These are phyloP conservation scores for Melampsora occidentalis DNA, from an alignment of 1,284 basidiomycete species.

Conservation along the genomic window DNA sequence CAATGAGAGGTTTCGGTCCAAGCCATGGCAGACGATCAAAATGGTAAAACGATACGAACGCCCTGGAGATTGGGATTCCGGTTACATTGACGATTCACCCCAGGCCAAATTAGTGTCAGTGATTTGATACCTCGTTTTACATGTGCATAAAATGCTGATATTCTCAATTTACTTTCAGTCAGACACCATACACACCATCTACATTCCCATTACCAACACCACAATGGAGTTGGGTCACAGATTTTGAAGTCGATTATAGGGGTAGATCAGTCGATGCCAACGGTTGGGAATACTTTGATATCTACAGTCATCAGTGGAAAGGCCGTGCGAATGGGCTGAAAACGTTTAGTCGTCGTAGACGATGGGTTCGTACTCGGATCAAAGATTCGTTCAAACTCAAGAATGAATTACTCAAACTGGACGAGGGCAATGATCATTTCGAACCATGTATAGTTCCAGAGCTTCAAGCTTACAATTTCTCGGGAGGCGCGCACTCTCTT, in stretches of 20 bases:
- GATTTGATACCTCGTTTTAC: background rate
- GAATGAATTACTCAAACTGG: background rate
- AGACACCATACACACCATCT: constrained; percentile 26
- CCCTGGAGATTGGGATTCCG: constrained; percentile 16
- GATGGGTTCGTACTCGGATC: constrained; percentile 27
- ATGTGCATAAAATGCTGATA: background rate
- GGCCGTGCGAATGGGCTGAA: constrained; percentile 6
- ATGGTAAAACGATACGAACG: constrained; percentile 24
- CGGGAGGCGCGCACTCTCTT: background rate
- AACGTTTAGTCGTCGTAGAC: constrained; percentile 28
- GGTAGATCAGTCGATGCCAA: constrained; percentile 17
- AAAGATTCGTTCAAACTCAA: constrained; percentile 1
- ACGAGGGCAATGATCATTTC: background rate
- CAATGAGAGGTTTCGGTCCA: constrained; percentile 17
- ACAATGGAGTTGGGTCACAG: constrained; percentile 34
- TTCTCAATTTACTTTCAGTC: constrained; percentile 7
- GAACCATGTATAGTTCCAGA: background rate
- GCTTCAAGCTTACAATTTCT: background rate
- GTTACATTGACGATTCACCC: constrained; percentile 5
- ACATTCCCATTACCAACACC: constrained; percentile 32
- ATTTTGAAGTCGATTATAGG: constrained; percentile 25
- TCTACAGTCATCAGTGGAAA: constrained; percentile 25
- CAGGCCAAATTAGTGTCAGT: constrained; percentile 36
- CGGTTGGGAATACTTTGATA: constrained; percentile 39
- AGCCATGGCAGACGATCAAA: constrained; percentile 38